Percentiles rank a stretch among this genome's conserved stretches.
phyloP scores from a whole-genome alignment of 371 early-diverging fungal genomes.

The Apophysomyces ossiformis region DNA sequence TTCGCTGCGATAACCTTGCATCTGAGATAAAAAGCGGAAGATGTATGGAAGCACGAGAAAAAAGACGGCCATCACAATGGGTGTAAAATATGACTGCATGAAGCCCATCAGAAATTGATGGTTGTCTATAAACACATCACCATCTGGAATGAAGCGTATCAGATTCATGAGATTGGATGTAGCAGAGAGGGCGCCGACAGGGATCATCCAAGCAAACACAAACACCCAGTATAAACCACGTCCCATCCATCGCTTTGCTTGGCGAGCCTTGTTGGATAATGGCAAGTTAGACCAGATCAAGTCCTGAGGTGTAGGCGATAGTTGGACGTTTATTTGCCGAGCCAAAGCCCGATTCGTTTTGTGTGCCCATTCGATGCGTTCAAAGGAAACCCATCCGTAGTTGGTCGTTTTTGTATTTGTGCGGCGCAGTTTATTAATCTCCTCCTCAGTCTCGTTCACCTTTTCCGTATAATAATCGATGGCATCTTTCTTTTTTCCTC shows the following conservation, averaged over 20 bases:
- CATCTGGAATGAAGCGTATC: constrained; percentile 54
- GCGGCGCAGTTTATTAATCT: constrained; percentile 66
- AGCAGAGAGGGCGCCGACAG: constrained; percentile 67
- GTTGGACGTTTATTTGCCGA: constrained; percentile 35
- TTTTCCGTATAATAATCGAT: constrained; percentile 72
- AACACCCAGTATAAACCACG: constrained; percentile 61
- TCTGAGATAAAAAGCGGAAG: constrained; percentile 67
- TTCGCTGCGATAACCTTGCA: constrained; percentile 76
- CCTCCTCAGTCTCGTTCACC: constrained; percentile 64
- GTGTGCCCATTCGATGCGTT: constrained; percentile 68
- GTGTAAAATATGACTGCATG: constrained; percentile 73
- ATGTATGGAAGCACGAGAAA: constrained; percentile 70
- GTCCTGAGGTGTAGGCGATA: constrained; percentile 79
- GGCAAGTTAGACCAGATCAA: constrained; percentile 84
- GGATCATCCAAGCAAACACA: constrained; percentile 73
- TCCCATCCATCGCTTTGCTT: constrained; percentile 61
- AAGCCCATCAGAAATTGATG: constrained; percentile 62
- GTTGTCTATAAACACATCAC: constrained; percentile 53
- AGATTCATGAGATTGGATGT: constrained; percentile 68
- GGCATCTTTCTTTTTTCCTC: constrained; percentile 72
- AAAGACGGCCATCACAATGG: constrained; percentile 70
- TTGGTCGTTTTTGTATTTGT: constrained; percentile 58
- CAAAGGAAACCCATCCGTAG: constrained; percentile 82
- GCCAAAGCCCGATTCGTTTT: constrained; percentile 27
- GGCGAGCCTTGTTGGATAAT: constrained; percentile 56